Conservation (phyloP, 2,329 filamentous ascomycete genomes). For the Colletotrichum sp. region DNA sequence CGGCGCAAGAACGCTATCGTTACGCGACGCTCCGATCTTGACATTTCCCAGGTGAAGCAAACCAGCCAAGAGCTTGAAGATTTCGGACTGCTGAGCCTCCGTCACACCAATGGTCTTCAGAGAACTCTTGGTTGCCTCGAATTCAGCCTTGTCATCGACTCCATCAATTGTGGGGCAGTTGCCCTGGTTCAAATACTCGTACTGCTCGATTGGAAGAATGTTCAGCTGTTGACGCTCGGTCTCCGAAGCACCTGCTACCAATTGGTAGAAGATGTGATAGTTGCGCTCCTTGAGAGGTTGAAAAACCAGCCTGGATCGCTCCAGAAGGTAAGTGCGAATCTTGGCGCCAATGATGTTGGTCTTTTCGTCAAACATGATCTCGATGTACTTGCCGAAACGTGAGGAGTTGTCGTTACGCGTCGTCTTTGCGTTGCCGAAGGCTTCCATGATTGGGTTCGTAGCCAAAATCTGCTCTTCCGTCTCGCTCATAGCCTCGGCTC, state of each 20-base stretch:
- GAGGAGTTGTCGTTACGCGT: slow-evolving; percentile 99
- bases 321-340: slow-evolving; percentile 93
- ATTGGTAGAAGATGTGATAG: slow-evolving; percentile 99
- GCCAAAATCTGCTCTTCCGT: slow-evolving; percentile 98
- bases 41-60: slow-evolving; percentile 95
- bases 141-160: slow-evolving; percentile 94
- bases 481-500: slow-evolving; percentile 87
- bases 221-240: slow-evolving; percentile 80
- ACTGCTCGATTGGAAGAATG: slow-evolving; percentile 84
- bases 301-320: slow-evolving; percentile 94
- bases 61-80: slow-evolving; percentile 90
- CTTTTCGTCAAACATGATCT: slow-evolving; percentile 97
- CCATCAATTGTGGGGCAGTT: slow-evolving; percentile 90
- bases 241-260: slow-evolving; percentile 90
- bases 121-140: slow-evolving; percentile 85
- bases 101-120: slow-evolving; percentile 87
- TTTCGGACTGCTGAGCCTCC: slow-evolving; percentile 75
- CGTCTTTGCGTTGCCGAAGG: slow-evolving; percentile 99
- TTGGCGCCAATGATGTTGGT: slow-evolving; percentile 98
- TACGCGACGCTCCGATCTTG: slow-evolving; percentile 90
- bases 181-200: slow-evolving; percentile 96
- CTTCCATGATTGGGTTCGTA: slow-evolving; percentile 99
- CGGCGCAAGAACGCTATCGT: slow-evolving; percentile 82
- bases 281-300: slow-evolving; percentile 97
- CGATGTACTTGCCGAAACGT: slow-evolving; percentile 98